Evolutionary conservation across 164 flowering plant genomes (phyloP), one percentile per base, ranked within the genome.

Genomic region (Nymphaea colorata): DNA sequence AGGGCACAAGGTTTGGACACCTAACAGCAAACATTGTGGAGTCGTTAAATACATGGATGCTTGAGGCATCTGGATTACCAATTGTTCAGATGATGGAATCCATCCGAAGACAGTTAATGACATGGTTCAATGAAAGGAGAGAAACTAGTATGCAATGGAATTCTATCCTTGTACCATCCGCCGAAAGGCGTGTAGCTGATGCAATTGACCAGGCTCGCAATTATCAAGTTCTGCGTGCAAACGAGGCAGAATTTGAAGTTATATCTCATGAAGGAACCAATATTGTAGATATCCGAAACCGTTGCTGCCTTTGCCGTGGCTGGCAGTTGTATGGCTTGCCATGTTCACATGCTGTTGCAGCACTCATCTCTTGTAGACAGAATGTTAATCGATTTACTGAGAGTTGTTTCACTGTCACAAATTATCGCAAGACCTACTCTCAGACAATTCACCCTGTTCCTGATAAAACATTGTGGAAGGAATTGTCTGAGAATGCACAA

Each of bases 201-300:
- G 85, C 85, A 15, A 75, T 80, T 41, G 85, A 82, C 36, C 72
- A 70, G 25, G 85, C 83, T 6, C 72, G 80, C 59, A 73, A 76
- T 17, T 80, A 69, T 67, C 78, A 80, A 67, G 81, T 82, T 42
- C 77, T 82, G 41, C 78, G 83, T 77, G 17, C 88, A 62, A 84
- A 80, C 65, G 85, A 82, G 61, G 80, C 85, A 12, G 85, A 82
- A 55, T 82, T 80, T 72, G 85, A 82, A 72, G 82, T 76, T 80
- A 67, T 82, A 82, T 68, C 98, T 7, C 83, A 85, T 44, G 98
- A 93, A 74, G 66, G 78, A 77, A 63, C 73, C 80, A 15, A 71
- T 67, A 73, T 78, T 14, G 85, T 82, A 55, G 82, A 82, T 72
- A 80, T 82, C n/a, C 73, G 83, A 7, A 76, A 78, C 25, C 80